Conservation (phyloP, 352 stramenopile species). For the Globisporangium paroecandrum region DNA sequence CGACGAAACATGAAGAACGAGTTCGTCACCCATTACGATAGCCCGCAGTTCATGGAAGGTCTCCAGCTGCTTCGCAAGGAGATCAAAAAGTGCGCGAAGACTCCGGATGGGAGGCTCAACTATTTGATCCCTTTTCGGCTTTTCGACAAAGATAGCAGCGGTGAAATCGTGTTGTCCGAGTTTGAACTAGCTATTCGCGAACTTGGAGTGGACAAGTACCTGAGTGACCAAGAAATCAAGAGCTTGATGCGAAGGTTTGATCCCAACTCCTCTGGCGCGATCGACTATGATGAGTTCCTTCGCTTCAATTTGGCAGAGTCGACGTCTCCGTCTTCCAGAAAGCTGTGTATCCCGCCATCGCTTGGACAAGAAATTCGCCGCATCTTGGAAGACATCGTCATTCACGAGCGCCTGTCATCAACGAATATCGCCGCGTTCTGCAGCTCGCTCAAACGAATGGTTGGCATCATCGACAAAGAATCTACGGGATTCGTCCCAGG, state of each 20-base stretch:
- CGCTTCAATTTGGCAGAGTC: conserved; percentile 71
- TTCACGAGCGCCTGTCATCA: conserved; percentile 42
- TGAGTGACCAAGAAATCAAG: conserved; percentile 75
- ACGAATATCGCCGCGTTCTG: conserved; percentile 49
- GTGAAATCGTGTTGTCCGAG: conserved; percentile 65
- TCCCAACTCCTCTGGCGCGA: conserved; percentile 57
- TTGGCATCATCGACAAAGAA: conserved; percentile 77
- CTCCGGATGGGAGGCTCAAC: conserved; percentile 72
- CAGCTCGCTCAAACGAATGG: conserved; percentile 73
- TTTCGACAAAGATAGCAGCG: conserved; percentile 72
- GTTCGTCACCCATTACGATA: conserved; percentile 82
- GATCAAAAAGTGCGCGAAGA: conserved; percentile 76
- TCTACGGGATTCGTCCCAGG: conserved; percentile 43
- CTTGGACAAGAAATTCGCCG: conserved; percentile 23
- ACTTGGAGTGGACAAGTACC: conserved; percentile 68
- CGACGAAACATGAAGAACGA: conserved; percentile 83
- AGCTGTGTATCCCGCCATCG: conserved; percentile 11
- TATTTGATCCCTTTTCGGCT: conserved; percentile 63
- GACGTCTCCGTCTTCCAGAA: conserved; percentile 39
- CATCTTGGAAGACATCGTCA: conserved; percentile 48
- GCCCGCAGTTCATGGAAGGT: conserved; percentile 69
- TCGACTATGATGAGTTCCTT: conserved; percentile 74
- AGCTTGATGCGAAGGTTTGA: conserved; percentile 78
- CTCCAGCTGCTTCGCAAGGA: conserved; percentile 66
- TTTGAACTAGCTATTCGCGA: conserved; percentile 69